Conservation (phyloP, 2,329 filamentous ascomycete genomes). For the Colletotrichum sp. region DNA sequence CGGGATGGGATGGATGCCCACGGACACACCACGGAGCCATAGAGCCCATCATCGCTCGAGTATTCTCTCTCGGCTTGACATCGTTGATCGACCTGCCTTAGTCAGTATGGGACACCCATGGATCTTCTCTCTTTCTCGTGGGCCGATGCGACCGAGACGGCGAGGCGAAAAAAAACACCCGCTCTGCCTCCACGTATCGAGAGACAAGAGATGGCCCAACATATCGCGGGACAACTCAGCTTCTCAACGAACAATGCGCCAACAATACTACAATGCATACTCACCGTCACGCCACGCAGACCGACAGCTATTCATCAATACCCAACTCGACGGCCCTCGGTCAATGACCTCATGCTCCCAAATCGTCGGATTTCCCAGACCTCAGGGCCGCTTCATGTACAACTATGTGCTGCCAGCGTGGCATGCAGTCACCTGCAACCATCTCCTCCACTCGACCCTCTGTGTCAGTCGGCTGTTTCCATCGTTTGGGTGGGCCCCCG, state of each 20-base stretch:
- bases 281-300: not conserved
- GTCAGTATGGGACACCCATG: not conserved
- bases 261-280: conserved; percentile 8
- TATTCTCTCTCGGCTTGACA: not conserved
- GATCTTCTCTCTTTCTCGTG: not conserved
- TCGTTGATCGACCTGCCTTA: not conserved
- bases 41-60: not conserved
- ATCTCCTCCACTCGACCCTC: conserved; percentile 14
- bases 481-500: conserved; percentile 8
- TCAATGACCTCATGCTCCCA: conserved; percentile 22
- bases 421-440: conserved; percentile 19
- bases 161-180: not conserved
- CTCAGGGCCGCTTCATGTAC: not conserved
- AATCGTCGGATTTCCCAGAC: conserved; percentile 16
- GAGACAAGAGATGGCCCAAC: not conserved
- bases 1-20: not conserved
- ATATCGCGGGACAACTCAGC: not conserved
- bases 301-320: not conserved
- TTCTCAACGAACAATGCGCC: not conserved
- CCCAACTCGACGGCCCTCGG: conserved; percentile 3
- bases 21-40: not conserved
- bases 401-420: conserved; percentile 23
- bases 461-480: conserved; percentile 19
- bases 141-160: not conserved
- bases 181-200: not conserved